Percentiles rank a stretch among this genome's conserved stretches.
phyloP scores from a whole-genome alignment of 768 basidiomycete species.

The Suillus discolor region DNA sequence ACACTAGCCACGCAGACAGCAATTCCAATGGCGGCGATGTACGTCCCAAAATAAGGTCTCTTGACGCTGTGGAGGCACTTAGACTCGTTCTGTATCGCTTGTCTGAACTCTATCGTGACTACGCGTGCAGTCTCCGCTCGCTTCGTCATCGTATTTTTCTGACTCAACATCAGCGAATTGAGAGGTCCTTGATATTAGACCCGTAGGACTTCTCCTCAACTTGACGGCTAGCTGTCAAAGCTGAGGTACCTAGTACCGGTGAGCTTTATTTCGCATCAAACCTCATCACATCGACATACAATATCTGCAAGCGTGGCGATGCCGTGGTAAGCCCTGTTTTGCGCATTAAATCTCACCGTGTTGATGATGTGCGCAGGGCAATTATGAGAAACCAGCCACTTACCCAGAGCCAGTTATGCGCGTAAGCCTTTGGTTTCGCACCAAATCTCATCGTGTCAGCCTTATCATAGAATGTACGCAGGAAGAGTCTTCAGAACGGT shows the following conservation, averaged over 20 bases:
- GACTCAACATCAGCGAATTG: too few species aligned
- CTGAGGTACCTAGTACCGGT: background rate
- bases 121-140: too few species aligned
- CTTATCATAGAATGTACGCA: background rate
- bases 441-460: background rate
- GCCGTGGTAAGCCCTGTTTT: background rate
- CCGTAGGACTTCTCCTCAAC: background rate
- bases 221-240: background rate
- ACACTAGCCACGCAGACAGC: too few species aligned
- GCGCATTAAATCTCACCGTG: background rate
- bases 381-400: background rate
- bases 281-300: background rate
- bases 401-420: background rate
- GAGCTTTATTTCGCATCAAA: background rate
- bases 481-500: background rate
- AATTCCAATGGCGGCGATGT: too few species aligned
- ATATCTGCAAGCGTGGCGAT: background rate
- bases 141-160: too few species aligned
- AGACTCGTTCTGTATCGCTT: too few species aligned
- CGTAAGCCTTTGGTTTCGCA: background rate
- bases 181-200: too few species aligned
- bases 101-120: too few species aligned
- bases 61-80: too few species aligned
- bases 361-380: background rate
- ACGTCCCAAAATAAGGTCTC: too few species aligned